Conservation (phyloP, 1,284 basidiomycete species). For the Microbotryum violaceum region DNA sequence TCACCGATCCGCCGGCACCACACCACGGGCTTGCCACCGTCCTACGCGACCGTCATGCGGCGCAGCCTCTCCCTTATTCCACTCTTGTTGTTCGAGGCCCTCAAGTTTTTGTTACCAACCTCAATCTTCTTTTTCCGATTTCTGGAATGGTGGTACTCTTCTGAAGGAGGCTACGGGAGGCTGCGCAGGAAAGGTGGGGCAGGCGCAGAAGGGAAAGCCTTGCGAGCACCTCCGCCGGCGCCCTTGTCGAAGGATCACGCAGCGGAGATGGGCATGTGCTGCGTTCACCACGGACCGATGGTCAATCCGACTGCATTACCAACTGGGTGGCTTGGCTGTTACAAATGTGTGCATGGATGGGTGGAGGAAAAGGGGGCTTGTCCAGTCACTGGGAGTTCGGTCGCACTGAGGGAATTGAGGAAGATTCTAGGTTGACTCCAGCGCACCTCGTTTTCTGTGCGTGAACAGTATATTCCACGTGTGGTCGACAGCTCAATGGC, state of each 20-base stretch:
- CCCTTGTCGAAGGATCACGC: slow-evolving; percentile 54
- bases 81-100: slow-evolving; percentile 37
- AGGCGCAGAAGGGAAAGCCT: slow-evolving; percentile 13
- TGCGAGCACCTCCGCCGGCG: slow-evolving; percentile 55
- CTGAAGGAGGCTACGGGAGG: slow-evolving; percentile 61
- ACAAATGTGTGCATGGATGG: slow-evolving; percentile 79
- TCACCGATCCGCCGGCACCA: slow-evolving; percentile 15
- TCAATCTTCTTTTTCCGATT: slow-evolving; percentile 96
- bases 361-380: slow-evolving; percentile 70
- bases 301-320: slow-evolving; percentile 85
- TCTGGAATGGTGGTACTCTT: slow-evolving; percentile 99
- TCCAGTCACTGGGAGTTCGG: slow-evolving; percentile 73
- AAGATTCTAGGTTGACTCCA: slow-evolving; percentile 55
- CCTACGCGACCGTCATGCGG: slow-evolving; percentile 19
- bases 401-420: slow-evolving; percentile 70
- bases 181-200: slow-evolving; percentile 42
- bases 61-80: slow-evolving; percentile 29
- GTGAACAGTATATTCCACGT: too few species aligned
- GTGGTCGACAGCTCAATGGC: too few species aligned
- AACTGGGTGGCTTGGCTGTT: slow-evolving; percentile 92
- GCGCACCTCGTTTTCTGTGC: too few species aligned
- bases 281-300: slow-evolving; percentile 65
- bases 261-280: slow-evolving; percentile 62
- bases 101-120: slow-evolving; percentile 76
- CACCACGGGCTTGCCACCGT: slow-evolving; percentile 15